phyloP scores from a whole-genome alignment of 2,329 filamentous ascomycete genomes.

The Penicillium capsulatum region DNA sequence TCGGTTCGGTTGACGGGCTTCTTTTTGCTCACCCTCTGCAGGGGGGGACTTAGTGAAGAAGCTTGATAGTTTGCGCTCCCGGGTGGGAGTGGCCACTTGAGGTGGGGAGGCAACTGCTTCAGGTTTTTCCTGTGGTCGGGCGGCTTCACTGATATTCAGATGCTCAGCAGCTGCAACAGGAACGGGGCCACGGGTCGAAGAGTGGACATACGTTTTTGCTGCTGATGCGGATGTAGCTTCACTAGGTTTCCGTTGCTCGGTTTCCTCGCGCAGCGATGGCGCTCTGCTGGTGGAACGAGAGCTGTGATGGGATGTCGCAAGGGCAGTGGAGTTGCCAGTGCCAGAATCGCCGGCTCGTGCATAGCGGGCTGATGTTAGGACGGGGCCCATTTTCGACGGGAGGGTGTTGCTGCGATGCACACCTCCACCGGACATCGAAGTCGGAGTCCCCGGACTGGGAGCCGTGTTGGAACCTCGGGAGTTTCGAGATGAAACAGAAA shows the following conservation, averaged over 20 bases:
- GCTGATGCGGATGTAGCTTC: slow-evolving; percentile 11
- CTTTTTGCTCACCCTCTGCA: slow-evolving; percentile 55
- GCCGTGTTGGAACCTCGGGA: slow-evolving; percentile 70
- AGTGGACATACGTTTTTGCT: slow-evolving; percentile 28
- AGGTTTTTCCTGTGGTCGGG: slow-evolving; percentile 42
- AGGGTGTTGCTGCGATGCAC: slow-evolving; percentile 85
- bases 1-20: slow-evolving; percentile 74
- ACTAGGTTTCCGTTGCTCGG: slow-evolving; percentile 8
- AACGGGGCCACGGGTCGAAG: slow-evolving; percentile 32
- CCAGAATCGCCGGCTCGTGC: slow-evolving; percentile 52
- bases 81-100: slow-evolving; percentile 53
- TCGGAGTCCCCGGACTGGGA: slow-evolving; percentile 62
- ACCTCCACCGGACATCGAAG: slow-evolving; percentile 52
- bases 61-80: slow-evolving; percentile 64
- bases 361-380: slow-evolving; percentile 64
- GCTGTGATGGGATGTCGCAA: slow-evolving; percentile 29
- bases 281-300: slow-evolving; percentile 31
- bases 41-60: slow-evolving; percentile 67
- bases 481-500: slow-evolving; percentile 85
- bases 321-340: slow-evolving; percentile 44
- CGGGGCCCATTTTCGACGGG: slow-evolving; percentile 82
- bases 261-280: slow-evolving; percentile 22
- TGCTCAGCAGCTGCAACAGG: slow-evolving; percentile 20
- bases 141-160: slow-evolving; percentile 12
- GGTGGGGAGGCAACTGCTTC: slow-evolving; percentile 43